Conservation (phyloP, 1,139 yeast genomes). For the Taphrina communis region DNA sequence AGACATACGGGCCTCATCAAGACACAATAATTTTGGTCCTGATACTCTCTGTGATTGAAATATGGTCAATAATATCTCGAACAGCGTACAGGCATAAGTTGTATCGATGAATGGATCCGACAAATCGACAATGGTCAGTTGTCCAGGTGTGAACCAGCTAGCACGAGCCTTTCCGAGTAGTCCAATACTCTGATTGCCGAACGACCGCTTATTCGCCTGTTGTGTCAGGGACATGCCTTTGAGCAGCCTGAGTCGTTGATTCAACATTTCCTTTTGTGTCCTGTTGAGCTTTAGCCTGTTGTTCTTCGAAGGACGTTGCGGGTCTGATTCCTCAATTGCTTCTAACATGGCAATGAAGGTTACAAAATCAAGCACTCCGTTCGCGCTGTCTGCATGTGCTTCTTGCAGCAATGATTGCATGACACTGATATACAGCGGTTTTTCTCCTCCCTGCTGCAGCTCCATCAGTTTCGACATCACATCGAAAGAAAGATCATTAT, state of each 20-base stretch:
- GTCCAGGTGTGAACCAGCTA: conserved; percentile 6
- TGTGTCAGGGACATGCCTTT: conserved; percentile 2
- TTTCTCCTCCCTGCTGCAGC: background rate
- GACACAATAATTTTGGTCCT: conserved; percentile 3
- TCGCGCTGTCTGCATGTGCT: background rate
- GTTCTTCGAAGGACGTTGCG: background rate
- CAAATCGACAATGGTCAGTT: background rate
- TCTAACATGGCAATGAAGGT: background rate
- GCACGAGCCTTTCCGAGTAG: background rate
- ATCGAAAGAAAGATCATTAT: conserved; percentile 8
- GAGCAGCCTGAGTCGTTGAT: conserved; percentile 5
- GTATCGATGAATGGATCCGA: conserved; percentile 7
- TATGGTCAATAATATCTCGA: background rate
- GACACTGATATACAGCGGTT: conserved; percentile 5
- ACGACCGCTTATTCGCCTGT: background rate
- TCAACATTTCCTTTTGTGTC: background rate
- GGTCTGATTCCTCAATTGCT: background rate
- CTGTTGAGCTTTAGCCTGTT: background rate
- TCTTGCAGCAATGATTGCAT: conserved; percentile 8
- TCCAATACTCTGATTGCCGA: background rate
- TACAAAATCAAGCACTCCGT: background rate
- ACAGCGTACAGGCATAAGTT: background rate
- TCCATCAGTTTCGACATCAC: conserved; percentile 4
- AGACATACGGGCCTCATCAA: conserved; percentile 4
- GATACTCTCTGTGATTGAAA: conserved; percentile 1